A percentile compares a stretch with the other conserved stretches of the same genome.
Evolutionary conservation across 257 asterid species (phyloP).

Genomic region (Anisodus acutangulus): DNA sequence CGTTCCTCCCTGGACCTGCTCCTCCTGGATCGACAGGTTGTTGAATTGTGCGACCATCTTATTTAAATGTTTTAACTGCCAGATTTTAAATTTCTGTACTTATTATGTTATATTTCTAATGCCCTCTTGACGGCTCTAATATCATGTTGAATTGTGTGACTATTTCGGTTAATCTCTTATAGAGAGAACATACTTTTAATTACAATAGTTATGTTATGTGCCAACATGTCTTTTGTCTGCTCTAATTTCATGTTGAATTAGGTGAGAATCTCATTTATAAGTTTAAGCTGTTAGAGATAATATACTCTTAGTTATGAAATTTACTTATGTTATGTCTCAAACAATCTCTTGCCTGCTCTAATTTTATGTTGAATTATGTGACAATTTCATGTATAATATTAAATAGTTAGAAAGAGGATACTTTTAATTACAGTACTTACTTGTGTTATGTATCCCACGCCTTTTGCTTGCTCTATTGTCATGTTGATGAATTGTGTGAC

Average conservation of each 20-base stretch:
- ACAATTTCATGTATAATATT: background rate
- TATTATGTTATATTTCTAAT: background rate
- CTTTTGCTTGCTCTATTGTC: background rate
- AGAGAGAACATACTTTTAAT: background rate
- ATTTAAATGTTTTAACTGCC: background rate
- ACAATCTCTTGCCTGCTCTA: background rate
- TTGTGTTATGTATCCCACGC: background rate
- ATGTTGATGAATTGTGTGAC: background rate
- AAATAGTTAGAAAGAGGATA: background rate
- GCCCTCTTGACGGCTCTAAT: background rate
- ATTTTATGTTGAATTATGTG: background rate
- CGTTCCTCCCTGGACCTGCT: constrained; percentile 68
- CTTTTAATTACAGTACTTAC: background rate
- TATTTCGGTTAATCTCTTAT: background rate
- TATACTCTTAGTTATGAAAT: background rate
- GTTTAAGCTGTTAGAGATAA: background rate
- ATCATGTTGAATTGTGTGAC: background rate
- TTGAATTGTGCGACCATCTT: background rate
- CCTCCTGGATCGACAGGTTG: constrained; percentile 64
- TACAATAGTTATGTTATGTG: background rate
- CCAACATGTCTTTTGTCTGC: too few relatives aligned
- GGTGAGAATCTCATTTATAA: background rate
- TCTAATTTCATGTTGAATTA: background rate
- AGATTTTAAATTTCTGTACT: background rate
- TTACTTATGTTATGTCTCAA: background rate